Conservation (phyloP, 148 eudicot genomes). For the Polygonum maritimum region DNA sequence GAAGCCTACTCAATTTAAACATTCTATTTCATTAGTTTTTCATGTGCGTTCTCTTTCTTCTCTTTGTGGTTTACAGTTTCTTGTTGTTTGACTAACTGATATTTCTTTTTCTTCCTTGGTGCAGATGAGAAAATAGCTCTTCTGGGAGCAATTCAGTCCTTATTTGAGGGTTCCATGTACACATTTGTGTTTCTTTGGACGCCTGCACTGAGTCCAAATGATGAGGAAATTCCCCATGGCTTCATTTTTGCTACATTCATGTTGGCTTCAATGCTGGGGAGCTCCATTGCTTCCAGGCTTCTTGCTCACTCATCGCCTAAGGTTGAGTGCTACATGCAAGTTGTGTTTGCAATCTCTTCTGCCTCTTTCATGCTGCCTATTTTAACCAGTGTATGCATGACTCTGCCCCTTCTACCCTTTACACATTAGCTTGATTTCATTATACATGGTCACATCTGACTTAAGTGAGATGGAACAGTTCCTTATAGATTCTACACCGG, state of each 20-base stretch:
- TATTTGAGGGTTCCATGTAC: constrained; percentile 98
- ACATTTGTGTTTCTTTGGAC: constrained; percentile 99
- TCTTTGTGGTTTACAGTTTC: not conserved
- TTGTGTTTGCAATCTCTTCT: constrained; percentile 72
- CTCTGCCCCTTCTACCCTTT: constrained; percentile 3
- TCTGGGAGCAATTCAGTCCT: constrained; percentile 92
- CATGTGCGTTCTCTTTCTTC: not conserved
- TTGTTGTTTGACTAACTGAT: not conserved
- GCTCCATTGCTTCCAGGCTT: constrained; percentile 83
- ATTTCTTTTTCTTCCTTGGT: not conserved
- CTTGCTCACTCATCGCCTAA: constrained; percentile 53
- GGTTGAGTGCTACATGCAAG: constrained; percentile 97
- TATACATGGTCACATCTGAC: constrained; percentile 17
- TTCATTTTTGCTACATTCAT: constrained; percentile 95
- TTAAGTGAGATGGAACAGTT: constrained; percentile 38
- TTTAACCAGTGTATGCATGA: constrained; percentile 52
- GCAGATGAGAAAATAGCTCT: constrained; percentile 95
- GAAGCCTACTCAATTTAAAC: not conserved
- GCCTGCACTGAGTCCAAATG: constrained; percentile 94
- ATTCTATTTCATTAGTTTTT: not conserved
- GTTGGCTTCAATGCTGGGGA: constrained; percentile 98
- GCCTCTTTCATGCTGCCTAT: constrained; percentile 84
- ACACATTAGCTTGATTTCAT: constrained; percentile 13
- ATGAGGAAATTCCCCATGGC: constrained; percentile 94
- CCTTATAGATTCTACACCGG: constrained; percentile 52